Evolutionary conservation across 768 basidiomycete species (phyloP).

Genomic region (Termitomyces sp.): DNA sequence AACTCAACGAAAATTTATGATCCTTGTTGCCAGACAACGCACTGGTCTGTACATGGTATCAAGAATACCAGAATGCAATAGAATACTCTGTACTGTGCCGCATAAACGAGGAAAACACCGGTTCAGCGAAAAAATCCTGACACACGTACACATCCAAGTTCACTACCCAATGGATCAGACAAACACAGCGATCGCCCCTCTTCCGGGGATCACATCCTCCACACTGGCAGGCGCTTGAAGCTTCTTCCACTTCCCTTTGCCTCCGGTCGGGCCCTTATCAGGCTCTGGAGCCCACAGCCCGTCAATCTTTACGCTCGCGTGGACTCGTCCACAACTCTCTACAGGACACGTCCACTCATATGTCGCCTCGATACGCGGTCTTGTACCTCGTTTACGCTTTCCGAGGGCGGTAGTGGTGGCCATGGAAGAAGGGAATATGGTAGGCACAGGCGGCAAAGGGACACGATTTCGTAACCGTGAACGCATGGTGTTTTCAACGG

Average conservation of each 20-base stretch:
- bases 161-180: conserved; percentile 20
- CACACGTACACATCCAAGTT: not conserved
- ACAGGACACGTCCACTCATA: conserved; percentile 66
- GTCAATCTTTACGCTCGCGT: conserved; percentile 51
- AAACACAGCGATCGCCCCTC: conserved; percentile 40
- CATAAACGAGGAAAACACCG: not conserved
- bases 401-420: conserved; percentile 5
- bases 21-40: not conserved
- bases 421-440: not conserved
- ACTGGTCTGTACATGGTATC: not conserved
- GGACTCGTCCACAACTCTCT: conserved; percentile 42
- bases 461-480: conserved; percentile 51
- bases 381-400: conserved; percentile 18
- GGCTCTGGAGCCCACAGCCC: conserved; percentile 57
- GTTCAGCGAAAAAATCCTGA: not conserved
- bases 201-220: conserved; percentile 14
- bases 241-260: conserved; percentile 11
- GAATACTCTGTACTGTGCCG: not conserved
- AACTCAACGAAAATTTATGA: no score
- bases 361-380: conserved; percentile 39
- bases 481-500: conserved; percentile 37
- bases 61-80: not conserved
- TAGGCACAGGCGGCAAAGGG: conserved; percentile 5
- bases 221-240: not conserved
- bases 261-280: not conserved